Conservation (phyloP, 441 rosid species). For the Adansonia grandidieri region DNA sequence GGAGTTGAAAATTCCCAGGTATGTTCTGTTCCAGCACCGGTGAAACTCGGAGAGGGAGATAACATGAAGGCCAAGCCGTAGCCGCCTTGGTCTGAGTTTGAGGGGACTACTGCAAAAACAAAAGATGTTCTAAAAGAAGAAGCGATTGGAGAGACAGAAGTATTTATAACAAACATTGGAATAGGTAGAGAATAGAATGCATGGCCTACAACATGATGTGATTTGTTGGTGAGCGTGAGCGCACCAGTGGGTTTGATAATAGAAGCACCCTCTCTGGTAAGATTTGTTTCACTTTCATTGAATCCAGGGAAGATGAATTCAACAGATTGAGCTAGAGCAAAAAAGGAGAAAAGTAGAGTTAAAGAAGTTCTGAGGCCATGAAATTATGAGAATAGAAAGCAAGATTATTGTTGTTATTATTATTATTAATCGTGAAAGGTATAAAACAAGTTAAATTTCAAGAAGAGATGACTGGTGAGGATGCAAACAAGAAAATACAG, state of each 20-base stretch:
- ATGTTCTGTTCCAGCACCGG: slow-evolving; percentile 21
- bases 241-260: slow-evolving; percentile 27
- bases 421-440: no score
- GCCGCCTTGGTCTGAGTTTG: slow-evolving; percentile 21
- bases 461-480: background rate
- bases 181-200: slow-evolving; percentile 37
- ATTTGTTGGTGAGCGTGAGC: slow-evolving; percentile 35
- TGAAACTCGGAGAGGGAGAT: slow-evolving; percentile 46
- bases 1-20: slow-evolving; percentile 47
- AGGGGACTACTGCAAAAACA: slow-evolving; percentile 44
- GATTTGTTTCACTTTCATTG: slow-evolving; percentile 22
- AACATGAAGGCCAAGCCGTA: slow-evolving; percentile 57
- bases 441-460: background rate
- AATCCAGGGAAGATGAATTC: slow-evolving; percentile 56
- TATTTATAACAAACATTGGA: slow-evolving; percentile 30
- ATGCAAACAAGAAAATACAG: background rate
- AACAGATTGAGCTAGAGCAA: slow-evolving; percentile 25
- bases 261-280: slow-evolving; percentile 33
- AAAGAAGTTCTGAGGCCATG: background rate
- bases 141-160: slow-evolving; percentile 20
- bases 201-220: slow-evolving; percentile 32
- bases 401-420: no score
- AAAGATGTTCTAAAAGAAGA: slow-evolving; percentile 51
- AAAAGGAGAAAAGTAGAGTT: slow-evolving; percentile 23
- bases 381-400: no score